Evolutionary conservation across 2,329 filamentous ascomycete species (phyloP), one percentile per base, ranked within the genome.

Genomic region (Paraphaeosphaeria minitans): DNA sequence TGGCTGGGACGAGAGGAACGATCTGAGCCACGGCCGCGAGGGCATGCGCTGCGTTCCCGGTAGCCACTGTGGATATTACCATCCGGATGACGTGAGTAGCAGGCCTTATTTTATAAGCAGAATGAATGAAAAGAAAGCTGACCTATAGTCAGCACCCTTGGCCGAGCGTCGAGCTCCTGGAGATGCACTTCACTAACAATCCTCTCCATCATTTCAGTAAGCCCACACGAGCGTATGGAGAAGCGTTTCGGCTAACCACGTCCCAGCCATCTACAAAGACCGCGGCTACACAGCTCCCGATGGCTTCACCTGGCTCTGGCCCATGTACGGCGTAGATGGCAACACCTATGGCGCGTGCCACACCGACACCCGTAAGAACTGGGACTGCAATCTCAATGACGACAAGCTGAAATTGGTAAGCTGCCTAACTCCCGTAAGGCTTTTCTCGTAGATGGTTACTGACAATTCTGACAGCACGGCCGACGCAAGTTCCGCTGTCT

Each of bases 171-270:
- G 5, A 37, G 4, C 2, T 22, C 3, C 9, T 50, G 10, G 19
- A 50, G 19, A 50, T 50, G 48, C 48, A 50, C 19, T 39, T 50
- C 33, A 39, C 47, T 16, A 49, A 49, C 19, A 10, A 22, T 2
- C 31, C 31, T 37, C 31, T 39, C 6, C 39, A 29, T 10, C 31
- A 50, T 31, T 39, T 22, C 31, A 50, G 33, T 50, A n/a, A 39
- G 31, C 39, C 12, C n/a, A 4, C 24, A 8, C n/a, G 19, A 42
- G 10, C 12, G 19, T 14, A 6, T 16, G 2, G 4, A 5, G 9
- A 14, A 21, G 5, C 21, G 16, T 21, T 49, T 21, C 10, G 16
- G 29, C 33, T 50, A 24, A 50, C 19, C 14, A 2, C 9, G 9
- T 14, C 10, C 37, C 33, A 50, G 33, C 48, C 9, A 39, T 50